These are phyloP conservation scores for Phytophthora ramorum DNA, from an alignment of 352 stramenopile genomes.

Conservation along the genomic window DNA sequence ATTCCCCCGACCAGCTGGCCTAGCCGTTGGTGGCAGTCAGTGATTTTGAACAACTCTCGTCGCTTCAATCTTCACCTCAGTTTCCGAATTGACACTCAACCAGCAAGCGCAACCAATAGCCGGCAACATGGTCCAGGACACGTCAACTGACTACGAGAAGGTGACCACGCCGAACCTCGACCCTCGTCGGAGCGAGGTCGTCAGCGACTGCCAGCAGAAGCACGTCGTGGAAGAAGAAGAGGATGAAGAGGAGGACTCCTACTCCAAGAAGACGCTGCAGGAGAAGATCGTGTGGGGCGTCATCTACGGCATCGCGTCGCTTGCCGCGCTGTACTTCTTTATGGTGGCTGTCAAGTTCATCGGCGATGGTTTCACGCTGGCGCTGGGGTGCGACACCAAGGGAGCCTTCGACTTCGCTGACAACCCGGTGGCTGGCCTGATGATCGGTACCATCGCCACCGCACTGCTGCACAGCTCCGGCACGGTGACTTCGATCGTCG, in stretches of 20 bases:
- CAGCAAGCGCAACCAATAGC: background rate
- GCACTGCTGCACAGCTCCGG: slow-evolving; percentile 76
- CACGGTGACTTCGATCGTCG: slow-evolving; percentile 82
- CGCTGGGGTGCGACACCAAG: slow-evolving; percentile 71
- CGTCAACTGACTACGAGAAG: slow-evolving; percentile 33
- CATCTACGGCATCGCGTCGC: slow-evolving; percentile 40
- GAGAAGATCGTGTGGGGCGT: slow-evolving; percentile 47
- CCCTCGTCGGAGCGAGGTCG: slow-evolving; percentile 16
- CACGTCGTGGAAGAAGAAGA: slow-evolving; percentile 24
- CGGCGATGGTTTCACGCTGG: slow-evolving; percentile 73
- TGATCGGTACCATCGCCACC: slow-evolving; percentile 83
- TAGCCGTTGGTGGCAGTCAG: background rate
- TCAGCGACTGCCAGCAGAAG: slow-evolving; percentile 29
- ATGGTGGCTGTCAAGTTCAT: slow-evolving; percentile 84
- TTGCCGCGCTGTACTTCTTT: slow-evolving; percentile 83
- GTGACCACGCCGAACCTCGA: slow-evolving; percentile 26
- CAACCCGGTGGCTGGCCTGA: slow-evolving; percentile 81
- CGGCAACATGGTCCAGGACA: slow-evolving; percentile 16
- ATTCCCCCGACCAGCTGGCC: background rate
- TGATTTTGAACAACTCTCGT: background rate
- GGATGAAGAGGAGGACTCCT: slow-evolving; percentile 30
- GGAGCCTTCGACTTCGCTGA: slow-evolving; percentile 71
- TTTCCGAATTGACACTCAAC: slow-evolving; percentile 18
- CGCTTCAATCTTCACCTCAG: slow-evolving; percentile 18
- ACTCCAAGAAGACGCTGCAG: slow-evolving; percentile 29